A percentile compares a stretch with the other conserved stretches of the same genome.
Conservation (phyloP, 768 basidiomycete species). For the Artomyces pyxidatus region DNA sequence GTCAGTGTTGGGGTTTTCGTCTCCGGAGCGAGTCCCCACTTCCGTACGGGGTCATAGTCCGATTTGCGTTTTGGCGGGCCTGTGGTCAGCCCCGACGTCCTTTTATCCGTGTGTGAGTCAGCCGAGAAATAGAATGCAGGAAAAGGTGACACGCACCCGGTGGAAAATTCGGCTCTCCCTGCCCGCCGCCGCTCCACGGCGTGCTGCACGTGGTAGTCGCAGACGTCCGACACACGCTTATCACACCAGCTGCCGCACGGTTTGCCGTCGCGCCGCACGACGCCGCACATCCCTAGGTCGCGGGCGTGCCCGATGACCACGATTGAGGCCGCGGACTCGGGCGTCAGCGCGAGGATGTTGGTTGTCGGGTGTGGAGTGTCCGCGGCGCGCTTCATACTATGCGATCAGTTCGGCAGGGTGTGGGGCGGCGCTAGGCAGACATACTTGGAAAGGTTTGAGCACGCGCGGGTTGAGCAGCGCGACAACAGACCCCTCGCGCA, state of each 20-base stretch:
- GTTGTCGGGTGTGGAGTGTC: slow-evolving; percentile 66
- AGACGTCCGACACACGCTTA: slow-evolving; percentile 76
- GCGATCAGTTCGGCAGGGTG: not conserved
- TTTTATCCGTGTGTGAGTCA: slow-evolving; percentile 20
- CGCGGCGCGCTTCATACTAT: slow-evolving; percentile 30
- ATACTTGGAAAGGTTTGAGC: slow-evolving; percentile 77
- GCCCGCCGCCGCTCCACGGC: slow-evolving; percentile 71
- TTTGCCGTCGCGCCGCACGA: slow-evolving; percentile 70
- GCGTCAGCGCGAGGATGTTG: slow-evolving; percentile 83
- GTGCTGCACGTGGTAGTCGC: slow-evolving; percentile 85
- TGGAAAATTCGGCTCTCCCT: slow-evolving; percentile 77
- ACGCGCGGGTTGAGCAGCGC: slow-evolving; percentile 85
- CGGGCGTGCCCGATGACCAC: slow-evolving; percentile 78
- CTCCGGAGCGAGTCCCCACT: slow-evolving; percentile 68
- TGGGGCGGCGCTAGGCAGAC: not conserved
- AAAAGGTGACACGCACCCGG: slow-evolving; percentile 46
- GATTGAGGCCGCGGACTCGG: slow-evolving; percentile 71
- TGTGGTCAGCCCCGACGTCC: slow-evolving; percentile 62
- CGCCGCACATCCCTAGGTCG: slow-evolving; percentile 83
- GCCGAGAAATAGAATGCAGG: not conserved
- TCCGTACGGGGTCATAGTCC: slow-evolving; percentile 58
- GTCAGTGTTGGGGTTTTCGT: slow-evolving; percentile 19
- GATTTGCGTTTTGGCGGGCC: slow-evolving; percentile 27
- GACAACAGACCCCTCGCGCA: slow-evolving; percentile 85
- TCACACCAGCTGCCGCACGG: slow-evolving; percentile 87